Evolutionary conservation across 192 early-diverging fungal genomes (phyloP), one percentile per base, ranked within the genome.

Genomic region (Borealophlyctis nickersoniae): DNA sequence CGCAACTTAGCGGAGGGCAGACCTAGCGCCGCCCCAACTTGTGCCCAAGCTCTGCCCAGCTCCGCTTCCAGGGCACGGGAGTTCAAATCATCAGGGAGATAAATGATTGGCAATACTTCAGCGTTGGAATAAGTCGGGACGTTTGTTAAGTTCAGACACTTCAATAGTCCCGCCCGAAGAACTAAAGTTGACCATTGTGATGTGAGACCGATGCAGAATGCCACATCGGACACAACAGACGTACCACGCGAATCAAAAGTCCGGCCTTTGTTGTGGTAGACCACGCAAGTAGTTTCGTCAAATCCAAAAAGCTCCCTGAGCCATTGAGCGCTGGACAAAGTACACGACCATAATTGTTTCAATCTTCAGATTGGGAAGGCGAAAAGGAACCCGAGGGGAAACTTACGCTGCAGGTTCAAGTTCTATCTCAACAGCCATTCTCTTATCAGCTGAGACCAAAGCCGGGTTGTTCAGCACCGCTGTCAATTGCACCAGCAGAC

Each of bases 1-100:
- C 60, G 34, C 60, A 61, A 22, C 14, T 23, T 22, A 11, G 60
- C 60, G 24, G 16, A n/a, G n/a, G 57, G 33, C 26, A 58, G 35
- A 22, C 32, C 32, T 16, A 58, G 45, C n/a, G 26, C 29, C 16
- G 22, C 28, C 16, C 39, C 60, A 7, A 50, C 16, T 9, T 5
- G 23, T 1, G 39, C n/a, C 60, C 60, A 61, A 7, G 34, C 24
- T 11, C 22, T 35, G 11, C 23, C 39, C 29, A 52, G 29, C 11
- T 61, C 0, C 14, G 36, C 22, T 50, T 61, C 60, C 1, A 61
- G 16, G 13, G 45, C 60, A 52, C 23, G 16, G 9, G 60, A 27
- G 9, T 19, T 14, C 13, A 61, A 22, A 36, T 49, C 35, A 50
- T 61, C 60, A 13, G 60, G n/a, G 29, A 26, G 35, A 29, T 61